Base-by-base conservation (phyloP, 2,329 filamentous ascomycete species). In the Clonostachys solani region DNA sequence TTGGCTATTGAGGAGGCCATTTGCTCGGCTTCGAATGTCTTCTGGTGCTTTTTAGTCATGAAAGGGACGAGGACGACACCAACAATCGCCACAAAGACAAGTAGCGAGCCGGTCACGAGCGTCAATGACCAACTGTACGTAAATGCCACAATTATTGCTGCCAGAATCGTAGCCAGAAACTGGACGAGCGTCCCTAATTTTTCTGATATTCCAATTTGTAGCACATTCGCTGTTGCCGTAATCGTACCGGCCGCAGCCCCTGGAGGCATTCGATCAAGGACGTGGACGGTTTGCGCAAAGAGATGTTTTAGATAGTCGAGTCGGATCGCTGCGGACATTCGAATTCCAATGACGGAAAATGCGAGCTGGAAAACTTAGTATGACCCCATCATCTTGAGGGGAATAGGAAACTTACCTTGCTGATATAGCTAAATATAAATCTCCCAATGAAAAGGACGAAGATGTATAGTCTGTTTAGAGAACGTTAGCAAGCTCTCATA, bases 381-480 rank as follows among this genome's bases (percentile, higher is more conserved):
- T 10, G 9, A 3, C 4, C 2, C 23, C 23, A 29, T 10, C 23
- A 10, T 55, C 15, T 63, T 67, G 42, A 71, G 52, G 33, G 69
- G 58, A 35, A 64, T 76, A 53, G 75, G 23, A 29, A 29, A 29
- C 23, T 10, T 5, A 29, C 23, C 23, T 29, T 75, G 49, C 78
- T 76, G n/a, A 78, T 55, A 50, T 82, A 83, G 1, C 70, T 73
- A 15, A 81, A 60, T 5, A 66, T 52, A 40, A 82, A 76, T 47
- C 78, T 78, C 12, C 63, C 78, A 16, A 79, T 63, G 50, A 83
- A 82, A 2, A 84, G 65, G 54, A 81, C 81, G 13, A 83, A 63
- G 50, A 82, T 80, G 50, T 72, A 78, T 16, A 79, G 57, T 7
- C 77, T 80, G 29, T 10, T 18, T 40, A 12, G 36, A 29, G 23